These are phyloP conservation scores for Arabidopsis hybrid DNA, from an alignment of 441 rosid genomes.

Conservation along the genomic window DNA sequence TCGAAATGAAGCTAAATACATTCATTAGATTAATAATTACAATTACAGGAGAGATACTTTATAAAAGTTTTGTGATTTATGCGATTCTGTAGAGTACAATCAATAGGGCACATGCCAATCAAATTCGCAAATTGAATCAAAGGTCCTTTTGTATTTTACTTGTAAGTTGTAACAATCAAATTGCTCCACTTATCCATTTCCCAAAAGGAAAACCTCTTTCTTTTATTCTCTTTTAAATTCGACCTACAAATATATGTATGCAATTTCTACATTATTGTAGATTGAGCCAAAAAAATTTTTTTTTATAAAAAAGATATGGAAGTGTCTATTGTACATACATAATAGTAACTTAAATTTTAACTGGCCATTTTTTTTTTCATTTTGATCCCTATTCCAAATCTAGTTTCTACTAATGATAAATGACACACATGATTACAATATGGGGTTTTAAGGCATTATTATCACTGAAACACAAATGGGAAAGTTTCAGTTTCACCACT, in stretches of 20 bases:
- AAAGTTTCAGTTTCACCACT: constrained; percentile 29
- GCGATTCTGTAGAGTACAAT: constrained; percentile 37
- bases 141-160: constrained; percentile 21
- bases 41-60: constrained; percentile 17
- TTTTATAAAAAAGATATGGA: too few relatives aligned
- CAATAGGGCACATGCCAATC: constrained; percentile 40
- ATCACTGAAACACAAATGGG: neutral
- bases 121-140: constrained; percentile 36
- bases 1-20: constrained; percentile 26
- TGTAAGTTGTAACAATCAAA: constrained; percentile 33
- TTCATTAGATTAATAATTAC: constrained; percentile 12
- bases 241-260: constrained; percentile 7
- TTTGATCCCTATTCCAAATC: neutral
- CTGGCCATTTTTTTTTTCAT: neutral
- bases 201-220: constrained; percentile 37
- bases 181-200: constrained; percentile 45
- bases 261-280: neutral
- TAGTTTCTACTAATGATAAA: neutral
- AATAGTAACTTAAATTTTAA: neutral
- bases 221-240: constrained; percentile 33
- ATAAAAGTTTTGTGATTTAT: constrained; percentile 28
- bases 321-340: too few relatives aligned
- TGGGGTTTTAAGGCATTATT: neutral
- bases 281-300: too few relatives aligned
- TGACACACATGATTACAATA: neutral